phyloP scores from a whole-genome alignment of 2,329 filamentous ascomycete genomes.

The Alternaria dauci region DNA sequence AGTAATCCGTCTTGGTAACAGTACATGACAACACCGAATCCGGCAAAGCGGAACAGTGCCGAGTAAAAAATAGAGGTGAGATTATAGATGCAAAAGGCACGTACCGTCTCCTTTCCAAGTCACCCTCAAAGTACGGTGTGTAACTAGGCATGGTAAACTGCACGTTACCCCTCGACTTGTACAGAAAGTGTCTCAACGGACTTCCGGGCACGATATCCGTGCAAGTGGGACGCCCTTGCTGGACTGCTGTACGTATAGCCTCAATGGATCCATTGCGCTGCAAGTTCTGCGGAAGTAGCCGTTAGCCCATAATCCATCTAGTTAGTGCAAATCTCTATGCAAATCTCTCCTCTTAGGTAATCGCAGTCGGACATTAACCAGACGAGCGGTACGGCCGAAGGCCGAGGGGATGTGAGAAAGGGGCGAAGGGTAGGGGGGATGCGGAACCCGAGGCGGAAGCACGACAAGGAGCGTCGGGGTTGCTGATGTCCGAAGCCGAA shows the following conservation, averaged over 20 bases:
- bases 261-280: constrained; percentile 77
- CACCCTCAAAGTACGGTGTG: constrained; percentile 69
- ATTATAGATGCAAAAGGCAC: constrained; percentile 13
- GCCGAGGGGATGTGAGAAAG: background rate
- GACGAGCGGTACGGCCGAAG: background rate
- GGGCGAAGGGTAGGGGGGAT: background rate
- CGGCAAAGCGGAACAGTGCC: background rate
- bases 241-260: constrained; percentile 75
- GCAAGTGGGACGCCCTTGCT: constrained; percentile 73
- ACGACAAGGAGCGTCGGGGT: constrained; percentile 7
- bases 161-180: constrained; percentile 93
- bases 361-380: background rate
- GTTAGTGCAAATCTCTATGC: background rate
- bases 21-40: background rate
- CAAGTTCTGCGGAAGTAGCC: constrained; percentile 51
- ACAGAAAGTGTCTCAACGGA: constrained; percentile 88
- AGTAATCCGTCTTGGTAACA: background rate
- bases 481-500: constrained; percentile 9
- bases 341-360: background rate
- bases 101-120: constrained; percentile 70
- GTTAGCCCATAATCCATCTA: constrained; percentile 10
- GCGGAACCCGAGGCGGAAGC: background rate
- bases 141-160: constrained; percentile 94
- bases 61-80: background rate
- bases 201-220: constrained; percentile 82